phyloP scores from a whole-genome alignment of 2,329 filamentous ascomycete genomes.

The Pestalotiopsis fici region DNA sequence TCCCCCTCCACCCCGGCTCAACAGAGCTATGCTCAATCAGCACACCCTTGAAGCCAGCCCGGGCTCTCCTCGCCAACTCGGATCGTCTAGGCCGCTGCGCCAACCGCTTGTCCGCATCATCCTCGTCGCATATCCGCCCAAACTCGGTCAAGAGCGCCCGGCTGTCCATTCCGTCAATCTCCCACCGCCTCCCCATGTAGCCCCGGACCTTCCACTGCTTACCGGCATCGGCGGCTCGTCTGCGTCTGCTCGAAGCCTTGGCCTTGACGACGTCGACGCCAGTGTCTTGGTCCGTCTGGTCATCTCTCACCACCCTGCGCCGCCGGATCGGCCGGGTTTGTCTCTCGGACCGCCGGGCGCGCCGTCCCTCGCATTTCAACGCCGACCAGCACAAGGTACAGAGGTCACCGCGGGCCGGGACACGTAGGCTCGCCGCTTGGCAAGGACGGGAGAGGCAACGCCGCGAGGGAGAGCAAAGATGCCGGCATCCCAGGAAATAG shows the following conservation, averaged over 20 bases:
- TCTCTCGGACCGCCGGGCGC: neutral
- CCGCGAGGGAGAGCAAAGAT: neutral
- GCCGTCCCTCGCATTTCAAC: neutral
- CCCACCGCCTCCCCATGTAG: neutral
- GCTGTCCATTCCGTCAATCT: neutral
- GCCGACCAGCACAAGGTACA: neutral
- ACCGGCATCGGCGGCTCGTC: neutral
- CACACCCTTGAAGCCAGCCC: neutral
- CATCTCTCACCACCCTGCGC: neutral
- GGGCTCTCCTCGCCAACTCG: neutral
- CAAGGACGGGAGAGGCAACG: neutral
- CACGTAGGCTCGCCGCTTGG: neutral
- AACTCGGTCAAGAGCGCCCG: neutral
- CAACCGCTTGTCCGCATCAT: neutral
- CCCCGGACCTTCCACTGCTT: neutral
- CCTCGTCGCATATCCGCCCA: neutral
- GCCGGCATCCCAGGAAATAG: neutral
- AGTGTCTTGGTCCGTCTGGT: neutral
- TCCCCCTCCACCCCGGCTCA: neutral
- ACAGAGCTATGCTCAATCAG: neutral
- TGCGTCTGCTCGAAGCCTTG: neutral
- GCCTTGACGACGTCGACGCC: neutral
- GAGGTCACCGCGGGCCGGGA: neutral
- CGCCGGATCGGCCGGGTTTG: neutral
- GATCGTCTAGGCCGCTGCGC: neutral